A percentile compares a stretch with the other conserved stretches of the same genome.
These are phyloP conservation scores for Chernovozyma aurita DNA, from an alignment of 1,139 yeast species.

Conservation along the genomic window DNA sequence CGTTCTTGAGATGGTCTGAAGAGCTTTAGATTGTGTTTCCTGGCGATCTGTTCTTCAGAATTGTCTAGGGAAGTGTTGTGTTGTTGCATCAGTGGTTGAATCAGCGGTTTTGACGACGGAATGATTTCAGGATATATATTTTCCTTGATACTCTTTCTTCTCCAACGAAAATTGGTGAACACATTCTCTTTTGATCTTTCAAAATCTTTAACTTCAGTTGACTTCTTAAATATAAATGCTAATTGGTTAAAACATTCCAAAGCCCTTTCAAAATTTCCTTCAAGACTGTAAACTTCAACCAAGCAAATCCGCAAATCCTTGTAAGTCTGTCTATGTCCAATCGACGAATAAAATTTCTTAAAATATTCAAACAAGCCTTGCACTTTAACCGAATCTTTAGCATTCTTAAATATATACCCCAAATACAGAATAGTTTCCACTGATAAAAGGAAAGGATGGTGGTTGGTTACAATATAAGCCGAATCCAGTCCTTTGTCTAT, in stretches of 20 bases:
- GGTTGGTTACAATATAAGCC: slow-evolving; percentile 5
- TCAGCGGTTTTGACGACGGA: background rate
- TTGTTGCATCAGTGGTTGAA: background rate
- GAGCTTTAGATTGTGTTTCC: slow-evolving; percentile 9
- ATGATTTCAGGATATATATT: background rate
- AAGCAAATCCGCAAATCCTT: slow-evolving; percentile 22
- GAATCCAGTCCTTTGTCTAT: slow-evolving; percentile 17
- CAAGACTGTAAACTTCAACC: slow-evolving; percentile 29
- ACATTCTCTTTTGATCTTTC: slow-evolving; percentile 2
- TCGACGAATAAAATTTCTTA: slow-evolving; percentile 35
- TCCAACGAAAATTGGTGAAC: slow-evolving; percentile 21
- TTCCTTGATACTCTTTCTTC: slow-evolving; percentile 11
- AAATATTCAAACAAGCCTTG: slow-evolving; percentile 32
- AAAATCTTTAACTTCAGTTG: background rate
- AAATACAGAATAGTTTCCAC: slow-evolving; percentile 22
- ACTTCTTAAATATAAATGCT: slow-evolving; percentile 9
- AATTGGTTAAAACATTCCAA: slow-evolving; percentile 23
- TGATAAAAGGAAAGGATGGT: slow-evolving; percentile 30
- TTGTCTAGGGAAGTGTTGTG: background rate
- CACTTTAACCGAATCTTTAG: slow-evolving; percentile 23
- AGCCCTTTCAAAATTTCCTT: slow-evolving; percentile 21
- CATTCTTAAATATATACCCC: slow-evolving; percentile 25
- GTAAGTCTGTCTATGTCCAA: slow-evolving; percentile 24
- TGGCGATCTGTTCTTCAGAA: slow-evolving; percentile 11
- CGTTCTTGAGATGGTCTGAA: slow-evolving; percentile 26